phyloP scores from a whole-genome alignment of 192 early-diverging fungal species.

The Coemansia sp. region DNA sequence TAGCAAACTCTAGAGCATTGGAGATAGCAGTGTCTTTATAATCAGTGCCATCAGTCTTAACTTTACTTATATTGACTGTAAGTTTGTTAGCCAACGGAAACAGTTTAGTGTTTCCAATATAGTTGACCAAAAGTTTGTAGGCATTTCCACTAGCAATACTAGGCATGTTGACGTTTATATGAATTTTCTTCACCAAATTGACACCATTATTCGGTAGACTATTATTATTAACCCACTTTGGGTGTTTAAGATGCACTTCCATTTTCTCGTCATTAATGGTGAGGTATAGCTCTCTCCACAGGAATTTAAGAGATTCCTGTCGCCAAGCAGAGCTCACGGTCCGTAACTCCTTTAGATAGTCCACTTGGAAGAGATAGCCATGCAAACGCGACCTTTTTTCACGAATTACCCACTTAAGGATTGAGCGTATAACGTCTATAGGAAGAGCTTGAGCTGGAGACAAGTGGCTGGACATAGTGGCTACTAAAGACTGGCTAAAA shows the following conservation, averaged over 20 bases:
- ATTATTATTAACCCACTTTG: neutral
- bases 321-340: neutral
- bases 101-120: neutral
- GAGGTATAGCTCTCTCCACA: neutral
- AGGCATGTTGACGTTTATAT: neutral
- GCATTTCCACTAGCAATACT: neutral
- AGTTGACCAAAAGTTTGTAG: neutral
- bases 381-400: no score
- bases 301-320: neutral
- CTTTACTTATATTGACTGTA: neutral
- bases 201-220: neutral
- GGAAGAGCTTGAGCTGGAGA: no score
- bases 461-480: no score
- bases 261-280: neutral
- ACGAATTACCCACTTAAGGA: no score
- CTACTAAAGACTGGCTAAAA: no score
- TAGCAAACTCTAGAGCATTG: neutral
- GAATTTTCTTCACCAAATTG: neutral
- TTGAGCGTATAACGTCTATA: no score
- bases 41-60: neutral
- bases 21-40: neutral
- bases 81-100: neutral
- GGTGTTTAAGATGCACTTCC: neutral
- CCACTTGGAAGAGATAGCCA: no score
- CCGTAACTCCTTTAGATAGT: neutral